Evolutionary conservation across 176 grass and related monocot species (phyloP), one percentile per base, ranked within the genome.

Genomic region (Calamus simplicifolius): DNA sequence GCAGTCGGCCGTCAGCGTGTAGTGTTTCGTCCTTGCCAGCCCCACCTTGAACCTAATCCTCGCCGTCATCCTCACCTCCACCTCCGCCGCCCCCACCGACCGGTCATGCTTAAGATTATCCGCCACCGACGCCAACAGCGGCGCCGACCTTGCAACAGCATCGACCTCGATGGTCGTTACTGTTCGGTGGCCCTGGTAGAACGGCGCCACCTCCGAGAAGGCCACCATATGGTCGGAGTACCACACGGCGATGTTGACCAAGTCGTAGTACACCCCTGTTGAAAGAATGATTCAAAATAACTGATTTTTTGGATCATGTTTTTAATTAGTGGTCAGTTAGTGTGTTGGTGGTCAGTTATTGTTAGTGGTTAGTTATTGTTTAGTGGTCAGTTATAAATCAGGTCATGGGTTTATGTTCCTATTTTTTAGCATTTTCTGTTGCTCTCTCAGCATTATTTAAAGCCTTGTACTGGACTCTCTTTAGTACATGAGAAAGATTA

Each of bases 261-360:
- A 35, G 19, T 77, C 80, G 77, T 95, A 95, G 57, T 75, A 71
- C 71, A 95, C 35, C n/a, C 86, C 80, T n/a, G n/a, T n/a, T n/a
- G n/a, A n/a, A n/a, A n/a, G n/a, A n/a, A n/a, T n/a, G n/a, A n/a
- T n/a, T n/a, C n/a, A n/a, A n/a, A n/a, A n/a, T n/a, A n/a, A n/a
- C n/a, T n/a, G n/a, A n/a, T n/a, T n/a, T n/a, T n/a, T n/a, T n/a
- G n/a, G n/a, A n/a, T n/a, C n/a, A n/a, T n/a, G n/a, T n/a, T n/a
- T n/a, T n/a, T n/a, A n/a, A n/a, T n/a, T n/a, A n/a, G n/a, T n/a
- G n/a, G n/a, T n/a, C n/a, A n/a, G n/a, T n/a, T n/a, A n/a, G n/a
- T n/a, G n/a, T n/a, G n/a, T n/a, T n/a, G n/a, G n/a, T n/a, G n/a
- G n/a, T n/a, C n/a, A n/a, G n/a, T n/a, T n/a, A n/a, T n/a, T n/a